Evolutionary conservation across 495 filamentous ascomycete genomes (phyloP).

Genomic region (Geopyxis carbonaria): DNA sequence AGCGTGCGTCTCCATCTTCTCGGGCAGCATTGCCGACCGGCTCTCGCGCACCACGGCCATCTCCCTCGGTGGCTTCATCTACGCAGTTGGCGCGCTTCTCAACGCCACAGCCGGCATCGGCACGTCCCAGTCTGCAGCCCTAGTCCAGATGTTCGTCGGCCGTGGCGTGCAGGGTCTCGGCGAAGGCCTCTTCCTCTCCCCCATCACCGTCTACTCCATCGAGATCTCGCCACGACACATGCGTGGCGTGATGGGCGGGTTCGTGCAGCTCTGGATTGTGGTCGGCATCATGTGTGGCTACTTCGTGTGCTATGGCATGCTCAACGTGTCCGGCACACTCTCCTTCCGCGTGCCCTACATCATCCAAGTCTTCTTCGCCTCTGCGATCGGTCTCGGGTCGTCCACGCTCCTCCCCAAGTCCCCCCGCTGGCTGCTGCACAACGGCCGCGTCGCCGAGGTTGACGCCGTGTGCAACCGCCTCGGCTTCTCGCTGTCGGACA

Average conservation of each 20-base stretch:
- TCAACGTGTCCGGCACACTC: conserved; percentile 33
- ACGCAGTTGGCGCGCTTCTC: conserved; percentile 37
- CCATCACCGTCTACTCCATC: conserved; percentile 41
- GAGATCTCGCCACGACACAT: conserved; percentile 41
- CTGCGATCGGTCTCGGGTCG: conserved; percentile 29
- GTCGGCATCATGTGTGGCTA: conserved; percentile 38
- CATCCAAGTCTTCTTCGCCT: conserved; percentile 23
- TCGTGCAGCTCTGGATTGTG: conserved; percentile 39
- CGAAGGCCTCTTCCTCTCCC: conserved; percentile 42
- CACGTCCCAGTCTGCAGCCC: conserved; percentile 30
- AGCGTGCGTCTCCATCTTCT: conserved; percentile 43
- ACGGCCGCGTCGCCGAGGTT: conserved; percentile 27
- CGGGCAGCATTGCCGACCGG: conserved; percentile 43
- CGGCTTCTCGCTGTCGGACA: too few species aligned
- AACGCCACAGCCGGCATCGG: conserved; percentile 29
- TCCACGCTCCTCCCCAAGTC: conserved; percentile 29
- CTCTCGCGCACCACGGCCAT: conserved; percentile 39
- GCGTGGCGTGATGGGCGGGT: conserved; percentile 37
- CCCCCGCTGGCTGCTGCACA: conserved; percentile 30
- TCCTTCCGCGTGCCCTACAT: conserved; percentile 42
- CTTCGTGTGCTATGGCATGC: conserved; percentile 46
- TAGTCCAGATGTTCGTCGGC: conserved; percentile 40
- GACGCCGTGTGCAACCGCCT: conserved; percentile 29
- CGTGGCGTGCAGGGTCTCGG: conserved; percentile 39
- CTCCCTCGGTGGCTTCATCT: conserved; percentile 36